Conservation (phyloP, 257 asterid species). For the Osmanthus fragrans region DNA sequence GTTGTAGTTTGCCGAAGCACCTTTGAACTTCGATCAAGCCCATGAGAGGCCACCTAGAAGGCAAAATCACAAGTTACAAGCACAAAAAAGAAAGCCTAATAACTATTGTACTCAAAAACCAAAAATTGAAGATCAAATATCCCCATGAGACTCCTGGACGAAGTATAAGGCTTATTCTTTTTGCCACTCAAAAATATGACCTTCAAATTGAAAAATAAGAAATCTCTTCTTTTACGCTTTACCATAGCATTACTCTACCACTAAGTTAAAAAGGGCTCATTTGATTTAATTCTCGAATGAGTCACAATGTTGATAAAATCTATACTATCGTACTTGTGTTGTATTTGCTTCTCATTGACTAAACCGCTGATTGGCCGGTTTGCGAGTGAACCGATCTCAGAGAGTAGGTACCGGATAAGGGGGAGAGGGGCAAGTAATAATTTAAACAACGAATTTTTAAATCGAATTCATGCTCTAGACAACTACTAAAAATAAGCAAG, state of each 20-base stretch:
- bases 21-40: constrained; percentile 90
- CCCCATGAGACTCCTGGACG: not conserved
- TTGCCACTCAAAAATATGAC: constrained; percentile 2
- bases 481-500: not conserved
- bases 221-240: not conserved
- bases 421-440: too few relatives aligned
- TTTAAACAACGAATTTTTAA: too few relatives aligned
- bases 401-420: too few relatives aligned
- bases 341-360: too few relatives aligned
- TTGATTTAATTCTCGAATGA: too few relatives aligned
- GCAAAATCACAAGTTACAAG: constrained; percentile 28
- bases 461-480: too few relatives aligned
- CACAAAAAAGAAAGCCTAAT: constrained; percentile 4
- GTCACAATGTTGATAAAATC: too few relatives aligned
- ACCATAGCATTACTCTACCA: too few relatives aligned
- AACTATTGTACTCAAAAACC: not conserved
- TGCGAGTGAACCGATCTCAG: too few relatives aligned
- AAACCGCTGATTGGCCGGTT: too few relatives aligned
- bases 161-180: constrained; percentile 9
- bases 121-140: not conserved
- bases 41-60: constrained; percentile 92
- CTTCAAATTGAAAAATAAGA: not conserved
- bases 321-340: too few relatives aligned
- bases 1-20: constrained; percentile 89
- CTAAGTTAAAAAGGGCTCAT: too few relatives aligned